Evolutionary conservation across 805 yeast genomes (phyloP), one percentile per base, ranked within the genome.

Genomic region (Wickerhamiella bombiphila): DNA sequence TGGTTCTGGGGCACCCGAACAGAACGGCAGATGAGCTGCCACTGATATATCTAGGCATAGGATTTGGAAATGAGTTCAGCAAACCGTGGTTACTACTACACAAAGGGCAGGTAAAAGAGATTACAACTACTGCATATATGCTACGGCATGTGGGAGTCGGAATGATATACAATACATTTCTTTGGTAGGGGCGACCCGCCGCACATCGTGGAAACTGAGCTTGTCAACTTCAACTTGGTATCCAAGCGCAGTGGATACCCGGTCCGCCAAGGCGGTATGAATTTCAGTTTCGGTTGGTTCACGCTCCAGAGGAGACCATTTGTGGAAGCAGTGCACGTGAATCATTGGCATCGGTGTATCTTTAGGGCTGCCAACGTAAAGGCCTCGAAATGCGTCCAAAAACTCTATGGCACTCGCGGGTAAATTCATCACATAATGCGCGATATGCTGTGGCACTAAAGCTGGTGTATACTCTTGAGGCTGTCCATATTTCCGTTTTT

Each of bases 141-240:
- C 66, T 3, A 63, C 67, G 29, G 55, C 60, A 4, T 38, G 24
- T 3, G 68, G 68, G n/a, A 91, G 64, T 50, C 58, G 57, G 58
- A 86, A 86, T 5, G 85, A 65, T 3, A 83, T 80, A 59, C 96
- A 83, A 55, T 72, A 86, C 98, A 91, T 91, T 24, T 88, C 88
- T 54, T 91, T 91, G 4, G 96, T 82, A 3, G 98, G 98, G 1
- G 98, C 88, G 5, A 91, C 98, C 55, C 76, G 77, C 54, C 99
- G 73, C 7, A 91, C 98, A 46, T 78, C 61, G 52, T 88, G 97
- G 58, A 88, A 80, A 0, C 59, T 52, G 28, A 80, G 58, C 0
- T 60, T 54, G 3, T 64, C 65, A 11, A 72, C 60, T 0, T 63
- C 46, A 6, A 72, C 58, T 0, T 69, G 62, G 48, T 52, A 66